Evolutionary conservation across 2,329 filamentous ascomycete genomes (phyloP), one percentile per base, ranked within the genome.

Genomic region (Beauveria pseudobassiana): DNA sequence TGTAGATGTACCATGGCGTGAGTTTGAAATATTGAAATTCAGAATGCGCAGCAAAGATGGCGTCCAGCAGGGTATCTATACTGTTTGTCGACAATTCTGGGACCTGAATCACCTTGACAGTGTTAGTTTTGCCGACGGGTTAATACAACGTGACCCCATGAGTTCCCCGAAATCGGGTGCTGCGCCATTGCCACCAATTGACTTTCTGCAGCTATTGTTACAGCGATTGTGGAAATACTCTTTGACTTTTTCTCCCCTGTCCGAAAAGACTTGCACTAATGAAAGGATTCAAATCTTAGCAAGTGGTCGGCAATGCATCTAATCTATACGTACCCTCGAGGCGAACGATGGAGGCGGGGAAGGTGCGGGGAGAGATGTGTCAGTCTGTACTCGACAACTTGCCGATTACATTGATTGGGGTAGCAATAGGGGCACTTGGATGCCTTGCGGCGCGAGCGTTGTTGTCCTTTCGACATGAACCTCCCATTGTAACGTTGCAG

Each of bases 401-500:
- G 24, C 34, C 34, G 10, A 38, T 14, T 43, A 9, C 1, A 49
- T 26, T 49, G 14, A 49, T 24, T 49, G 30, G 30, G 10, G 10
- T 4, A 34, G 10, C 10, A 12, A 34, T 38, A 0, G 34, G 34
- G 34, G 34, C 34, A 16, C n/a, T 38, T 8, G 4, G 12, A 7
- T 26, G n/a, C 10, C 45, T 46, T n/a, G 28, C 8, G 20, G 9
- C 16, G n/a, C 40, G n/a, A 20, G 3, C 22, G 5, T 43, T 12
- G 16, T 42, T 26, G 18, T 24, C 20, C 16, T 28, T 10, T 55
- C 14, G 22, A 55, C 30, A 22, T 20, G 3, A 20, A 16, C 34
- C 5, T 16, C 26, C 28, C 22, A 28, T 46, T 58, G 55, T n/a
- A 58, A 58, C 55, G 55, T 58, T 58, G 55, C 55, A 58, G 30